phyloP scores from a whole-genome alignment of 495 filamentous ascomycete species.

The Podospora conica region DNA sequence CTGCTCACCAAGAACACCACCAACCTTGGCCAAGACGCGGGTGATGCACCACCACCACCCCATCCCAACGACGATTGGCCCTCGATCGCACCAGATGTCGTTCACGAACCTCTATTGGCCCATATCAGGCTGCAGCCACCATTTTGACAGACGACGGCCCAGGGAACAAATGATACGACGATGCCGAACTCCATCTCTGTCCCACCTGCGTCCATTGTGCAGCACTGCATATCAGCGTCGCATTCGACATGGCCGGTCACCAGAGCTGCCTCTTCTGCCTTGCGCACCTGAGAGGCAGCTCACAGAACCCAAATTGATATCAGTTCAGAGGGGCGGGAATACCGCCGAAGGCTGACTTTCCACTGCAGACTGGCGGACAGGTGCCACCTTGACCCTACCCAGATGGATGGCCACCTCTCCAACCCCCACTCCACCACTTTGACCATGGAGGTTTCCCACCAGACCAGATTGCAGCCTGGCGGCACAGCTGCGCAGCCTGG shows the following conservation, averaged over 20 bases:
- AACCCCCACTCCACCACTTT: neutral
- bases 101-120: slow-evolving; percentile 3
- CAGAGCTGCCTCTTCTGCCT: neutral
- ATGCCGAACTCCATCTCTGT: slow-evolving; percentile 3
- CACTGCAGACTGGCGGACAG: neutral
- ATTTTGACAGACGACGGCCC: neutral
- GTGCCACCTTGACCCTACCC: neutral
- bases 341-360: neutral
- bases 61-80: slow-evolving; percentile 2
- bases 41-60: slow-evolving; percentile 5
- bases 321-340: neutral
- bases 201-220: neutral
- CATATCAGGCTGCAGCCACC: slow-evolving; percentile 9
- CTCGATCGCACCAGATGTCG: neutral
- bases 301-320: neutral
- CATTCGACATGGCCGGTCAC: neutral
- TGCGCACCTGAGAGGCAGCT: neutral
- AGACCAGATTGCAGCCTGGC: neutral
- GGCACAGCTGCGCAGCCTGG: neutral
- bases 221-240: neutral
- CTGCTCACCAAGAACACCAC: neutral
- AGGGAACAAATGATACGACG: slow-evolving; percentile 2
- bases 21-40: neutral
- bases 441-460: neutral
- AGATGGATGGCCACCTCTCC: neutral